Conservation (phyloP, 2,329 filamentous ascomycete species). For the Trichoderma sp. region DNA sequence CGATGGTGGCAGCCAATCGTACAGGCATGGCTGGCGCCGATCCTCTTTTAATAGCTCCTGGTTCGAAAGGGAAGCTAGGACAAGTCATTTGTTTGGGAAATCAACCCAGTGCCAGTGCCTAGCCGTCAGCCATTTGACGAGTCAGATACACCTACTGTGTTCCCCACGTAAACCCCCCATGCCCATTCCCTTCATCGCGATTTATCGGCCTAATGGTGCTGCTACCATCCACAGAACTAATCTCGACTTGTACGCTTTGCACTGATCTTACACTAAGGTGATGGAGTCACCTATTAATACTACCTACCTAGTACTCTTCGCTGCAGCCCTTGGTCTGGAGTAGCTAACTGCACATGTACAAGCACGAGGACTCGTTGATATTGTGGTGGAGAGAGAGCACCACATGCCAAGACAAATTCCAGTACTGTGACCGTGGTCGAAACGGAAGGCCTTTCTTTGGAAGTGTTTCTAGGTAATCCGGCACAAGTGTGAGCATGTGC, state of each 20-base stretch:
- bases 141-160: constrained; percentile 4
- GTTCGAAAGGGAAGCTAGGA: constrained; percentile 16
- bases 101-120: background rate
- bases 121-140: constrained; percentile 5
- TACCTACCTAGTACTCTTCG: background rate
- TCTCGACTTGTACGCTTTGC: background rate
- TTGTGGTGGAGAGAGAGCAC: background rate
- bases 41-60: constrained; percentile 14
- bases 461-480: background rate
- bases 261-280: background rate
- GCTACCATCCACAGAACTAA: background rate
- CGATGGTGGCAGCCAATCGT: constrained; percentile 7
- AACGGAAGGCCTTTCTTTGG: background rate
- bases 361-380: background rate
- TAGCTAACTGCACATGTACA: background rate
- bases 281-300: background rate
- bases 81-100: constrained; percentile 2
- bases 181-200: constrained; percentile 9
- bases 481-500: background rate
- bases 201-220: constrained; percentile 6
- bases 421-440: background rate
- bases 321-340: background rate
- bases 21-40: constrained; percentile 10
- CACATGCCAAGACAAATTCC: background rate
- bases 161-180: constrained; percentile 1